Evolutionary conservation across 768 basidiomycete species (phyloP).

Genomic region (Lyophyllum atratum): DNA sequence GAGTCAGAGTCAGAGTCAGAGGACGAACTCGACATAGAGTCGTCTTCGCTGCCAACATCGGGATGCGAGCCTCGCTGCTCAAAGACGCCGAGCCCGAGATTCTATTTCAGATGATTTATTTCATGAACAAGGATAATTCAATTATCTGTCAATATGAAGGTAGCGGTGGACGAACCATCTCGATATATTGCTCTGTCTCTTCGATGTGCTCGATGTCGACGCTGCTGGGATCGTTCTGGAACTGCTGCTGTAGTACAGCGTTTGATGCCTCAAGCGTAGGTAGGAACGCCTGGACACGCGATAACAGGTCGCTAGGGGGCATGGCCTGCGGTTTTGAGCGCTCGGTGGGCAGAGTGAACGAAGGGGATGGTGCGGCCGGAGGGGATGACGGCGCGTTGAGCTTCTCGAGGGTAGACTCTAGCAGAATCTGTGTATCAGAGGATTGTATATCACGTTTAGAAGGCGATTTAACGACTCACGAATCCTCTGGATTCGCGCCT

Average conservation of each 20-base stretch:
- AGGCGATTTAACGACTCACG: slow-evolving; percentile 2
- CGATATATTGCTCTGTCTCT: slow-evolving; percentile 54
- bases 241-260: slow-evolving; percentile 46
- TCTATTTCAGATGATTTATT: slow-evolving; percentile 34
- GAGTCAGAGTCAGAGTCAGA: slow-evolving; percentile 34
- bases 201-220: slow-evolving; percentile 71
- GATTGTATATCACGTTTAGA: background rate
- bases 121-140: background rate
- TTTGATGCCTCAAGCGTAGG: slow-evolving; percentile 70
- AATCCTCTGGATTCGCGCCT: slow-evolving; percentile 9
- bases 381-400: slow-evolving; percentile 3
- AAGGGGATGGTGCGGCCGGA: background rate
- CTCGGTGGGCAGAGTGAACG: background rate
- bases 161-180: slow-evolving; percentile 51
- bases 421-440: background rate
- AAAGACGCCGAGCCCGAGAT: slow-evolving; percentile 66
- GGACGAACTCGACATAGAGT: slow-evolving; percentile 4
- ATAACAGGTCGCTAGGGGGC: slow-evolving; percentile 52
- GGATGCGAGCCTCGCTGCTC: slow-evolving; percentile 35
- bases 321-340: slow-evolving; percentile 27
- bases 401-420: slow-evolving; percentile 16
- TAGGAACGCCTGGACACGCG: slow-evolving; percentile 67
- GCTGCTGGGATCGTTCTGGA: slow-evolving; percentile 45
- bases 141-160: too few species aligned
- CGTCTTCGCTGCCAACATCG: slow-evolving; percentile 21